Evolutionary conservation across 805 yeast species (phyloP).

Genomic region (Jamesozyma hellenica): DNA sequence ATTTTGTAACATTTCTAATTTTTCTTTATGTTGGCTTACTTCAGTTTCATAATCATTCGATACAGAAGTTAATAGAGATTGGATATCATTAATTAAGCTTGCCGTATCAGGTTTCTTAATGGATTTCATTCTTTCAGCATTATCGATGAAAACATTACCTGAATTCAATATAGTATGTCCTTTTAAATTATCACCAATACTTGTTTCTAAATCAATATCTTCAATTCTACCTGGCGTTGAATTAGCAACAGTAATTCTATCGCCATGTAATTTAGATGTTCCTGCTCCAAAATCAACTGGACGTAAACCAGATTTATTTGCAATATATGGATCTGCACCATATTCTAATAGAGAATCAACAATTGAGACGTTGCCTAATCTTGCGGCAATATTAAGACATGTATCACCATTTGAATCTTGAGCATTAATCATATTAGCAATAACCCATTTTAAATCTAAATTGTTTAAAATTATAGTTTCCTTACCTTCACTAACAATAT

Average conservation of each 20-base stretch:
- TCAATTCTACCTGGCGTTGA: background rate
- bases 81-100: constrained; percentile 37
- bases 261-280: constrained; percentile 14
- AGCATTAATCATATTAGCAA: constrained; percentile 69
- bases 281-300: constrained; percentile 74
- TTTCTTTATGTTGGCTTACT: constrained; percentile 40
- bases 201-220: background rate
- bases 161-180: background rate
- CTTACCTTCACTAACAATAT: constrained; percentile 9
- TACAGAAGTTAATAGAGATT: constrained; percentile 39
- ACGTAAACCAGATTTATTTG: constrained; percentile 77
- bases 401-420: constrained; percentile 93
- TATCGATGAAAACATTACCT: background rate
- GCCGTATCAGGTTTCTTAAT: constrained; percentile 17
- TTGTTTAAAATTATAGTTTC: constrained; percentile 38
- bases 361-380: constrained; percentile 72
- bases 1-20: constrained; percentile 43
- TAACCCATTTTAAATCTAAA: constrained; percentile 45
- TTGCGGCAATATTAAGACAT: constrained; percentile 83
- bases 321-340: constrained; percentile 73
- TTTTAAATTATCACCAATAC: background rate
- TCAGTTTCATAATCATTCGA: constrained; percentile 54
- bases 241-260: background rate
- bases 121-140: background rate
- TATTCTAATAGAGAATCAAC: constrained; percentile 74